Evolutionary conservation across 768 basidiomycete genomes (phyloP).

Genomic region (Nidularia sp.): DNA sequence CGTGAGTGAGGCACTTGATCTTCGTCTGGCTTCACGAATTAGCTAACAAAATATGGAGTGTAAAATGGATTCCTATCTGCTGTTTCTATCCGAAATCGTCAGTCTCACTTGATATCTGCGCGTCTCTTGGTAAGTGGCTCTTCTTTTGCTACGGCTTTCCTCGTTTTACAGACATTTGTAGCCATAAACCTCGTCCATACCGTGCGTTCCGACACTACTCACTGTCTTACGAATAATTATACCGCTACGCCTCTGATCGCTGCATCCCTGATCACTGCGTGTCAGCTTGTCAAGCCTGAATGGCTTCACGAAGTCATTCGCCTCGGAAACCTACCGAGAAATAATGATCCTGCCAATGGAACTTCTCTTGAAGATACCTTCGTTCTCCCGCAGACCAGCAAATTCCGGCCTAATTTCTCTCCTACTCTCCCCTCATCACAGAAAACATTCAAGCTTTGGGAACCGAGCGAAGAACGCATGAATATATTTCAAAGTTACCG

Average conservation of each 20-base stretch:
- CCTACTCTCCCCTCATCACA: slow-evolving; percentile 41
- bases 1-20: slow-evolving; percentile 29
- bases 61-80: slow-evolving; percentile 47
- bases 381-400: slow-evolving; percentile 43
- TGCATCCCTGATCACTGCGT: slow-evolving; percentile 54
- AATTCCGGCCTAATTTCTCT: slow-evolving; percentile 58
- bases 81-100: slow-evolving; percentile 37
- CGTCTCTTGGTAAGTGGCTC: slow-evolving; percentile 44
- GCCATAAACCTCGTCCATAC: slow-evolving; percentile 55
- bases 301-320: slow-evolving; percentile 65
- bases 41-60: slow-evolving; percentile 21
- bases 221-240: slow-evolving; percentile 57
- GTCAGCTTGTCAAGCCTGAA: slow-evolving; percentile 58
- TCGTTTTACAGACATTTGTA: slow-evolving; percentile 11
- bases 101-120: slow-evolving; percentile 38
- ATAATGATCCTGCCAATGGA: slow-evolving; percentile 25
- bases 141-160: too few relatives aligned
- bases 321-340: slow-evolving; percentile 34
- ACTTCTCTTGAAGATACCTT: slow-evolving; percentile 49
- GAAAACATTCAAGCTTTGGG: slow-evolving; percentile 57
- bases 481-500: slow-evolving; percentile 48
- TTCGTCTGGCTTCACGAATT: background rate
- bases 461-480: slow-evolving; percentile 60
- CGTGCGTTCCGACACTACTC: slow-evolving; percentile 46
- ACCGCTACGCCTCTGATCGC: slow-evolving; percentile 45